phyloP scores from a whole-genome alignment of 306 rosid genomes.

The Inga leiocalycina region DNA sequence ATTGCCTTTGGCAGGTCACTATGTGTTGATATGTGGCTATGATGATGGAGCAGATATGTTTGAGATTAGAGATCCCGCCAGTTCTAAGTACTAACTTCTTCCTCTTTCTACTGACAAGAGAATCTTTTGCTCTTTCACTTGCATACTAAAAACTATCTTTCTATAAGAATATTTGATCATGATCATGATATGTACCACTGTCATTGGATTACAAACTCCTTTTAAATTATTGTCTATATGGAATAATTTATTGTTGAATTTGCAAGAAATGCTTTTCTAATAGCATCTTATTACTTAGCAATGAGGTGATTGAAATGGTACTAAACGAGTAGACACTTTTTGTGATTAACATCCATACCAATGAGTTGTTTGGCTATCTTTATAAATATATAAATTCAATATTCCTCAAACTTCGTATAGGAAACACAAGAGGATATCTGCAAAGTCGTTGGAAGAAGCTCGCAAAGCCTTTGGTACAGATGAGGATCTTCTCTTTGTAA shows the following conservation, averaged over 20 bases:
- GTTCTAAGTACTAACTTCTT: conserved; percentile 58
- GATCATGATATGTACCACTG: conserved; percentile 12
- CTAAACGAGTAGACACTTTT: not conserved
- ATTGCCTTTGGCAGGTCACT: conserved; percentile 70
- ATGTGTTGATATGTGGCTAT: conserved; percentile 89
- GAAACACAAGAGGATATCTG: conserved; percentile 72
- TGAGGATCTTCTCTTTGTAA: conserved; percentile 95
- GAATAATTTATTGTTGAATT: not conserved
- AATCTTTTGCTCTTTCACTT: conserved; percentile 20
- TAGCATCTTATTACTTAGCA: not conserved
- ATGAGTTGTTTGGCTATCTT: conserved; percentile 15
- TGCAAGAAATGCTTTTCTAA: not conserved
- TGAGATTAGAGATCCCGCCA: conserved; percentile 98
- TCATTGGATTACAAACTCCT: conserved; percentile 12
- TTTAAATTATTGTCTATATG: not conserved
- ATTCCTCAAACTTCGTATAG: conserved; percentile 49
- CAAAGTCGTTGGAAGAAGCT: conserved; percentile 80
- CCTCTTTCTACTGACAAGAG: conserved; percentile 19
- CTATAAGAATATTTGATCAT: conserved; percentile 11
- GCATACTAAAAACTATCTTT: not conserved
- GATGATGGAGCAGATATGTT: conserved; percentile 84
- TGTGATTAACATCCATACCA: conserved; percentile 20
- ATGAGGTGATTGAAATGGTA: not conserved
- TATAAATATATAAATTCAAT: conserved; percentile 9
- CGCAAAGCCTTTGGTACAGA: conserved; percentile 96